Base-by-base conservation (phyloP, 306 rosid species). In the Cicer arietinum region DNA sequence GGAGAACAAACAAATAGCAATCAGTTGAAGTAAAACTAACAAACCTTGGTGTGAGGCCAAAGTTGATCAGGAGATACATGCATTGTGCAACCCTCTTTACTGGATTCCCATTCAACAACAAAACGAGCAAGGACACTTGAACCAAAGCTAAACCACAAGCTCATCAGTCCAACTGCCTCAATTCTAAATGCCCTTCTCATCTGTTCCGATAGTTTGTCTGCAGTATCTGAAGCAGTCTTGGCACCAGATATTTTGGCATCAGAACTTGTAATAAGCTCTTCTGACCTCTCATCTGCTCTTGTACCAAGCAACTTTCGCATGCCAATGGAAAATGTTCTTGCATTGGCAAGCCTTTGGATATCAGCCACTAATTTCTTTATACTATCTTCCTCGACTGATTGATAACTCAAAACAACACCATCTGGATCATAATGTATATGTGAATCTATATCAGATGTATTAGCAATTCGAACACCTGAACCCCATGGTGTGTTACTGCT, bases 31-130 rank as follows among this genome's bases (percentile, higher is more conserved):
- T 67, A 70, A 62, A 62, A 67, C 13, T 37, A 67, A 83, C 80
- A 58, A 72, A 95, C 99, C 99, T 89, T 95, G 37, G 99, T 95
- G 78, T 95, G 99, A 65, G 99, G 99, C 99, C 99, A 95, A 77
- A 95, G 97, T 74, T 95, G 98, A 80, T 95, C 99, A 0, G 99
- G 98, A 76, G 98, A 90, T 56, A 95, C 97, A 66, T 95, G 99
- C 97, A 95, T 92, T 5, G 99, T 92, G 86, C 99, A 95, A 84
- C 99, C 99, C 82, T 95, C 98, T 80, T 89, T 92, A 62, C 97
- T 88, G 12, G 98, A 90, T 84, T 92, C 97, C 99, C 99, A 95
- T 83, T 95, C 99, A 25, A 95, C 99, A 78, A 89, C 99, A 86
- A 95, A 95, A 57, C 98, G 99, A 67, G 97, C 99, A 58, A 92